Evolutionary conservation across 2,329 filamentous ascomycete species (phyloP).

Genomic region (Fusarium devonianum): DNA sequence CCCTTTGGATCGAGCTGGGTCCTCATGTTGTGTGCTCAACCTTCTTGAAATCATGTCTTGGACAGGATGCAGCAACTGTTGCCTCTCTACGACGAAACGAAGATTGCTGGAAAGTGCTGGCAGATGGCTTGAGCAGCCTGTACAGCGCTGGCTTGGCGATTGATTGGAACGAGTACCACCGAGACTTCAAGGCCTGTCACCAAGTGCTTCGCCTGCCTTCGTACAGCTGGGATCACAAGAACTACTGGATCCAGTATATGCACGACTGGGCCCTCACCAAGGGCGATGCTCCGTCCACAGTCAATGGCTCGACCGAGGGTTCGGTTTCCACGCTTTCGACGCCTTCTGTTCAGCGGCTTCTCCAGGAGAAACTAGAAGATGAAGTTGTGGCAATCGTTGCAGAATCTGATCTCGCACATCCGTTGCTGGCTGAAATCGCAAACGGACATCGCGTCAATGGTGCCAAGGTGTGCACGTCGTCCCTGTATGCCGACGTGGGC

Average conservation of each 20-base stretch:
- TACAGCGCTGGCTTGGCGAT: conserved; percentile 1
- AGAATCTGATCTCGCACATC: conserved; percentile 66
- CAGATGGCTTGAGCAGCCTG: background rate
- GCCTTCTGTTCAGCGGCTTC: conserved; percentile 23
- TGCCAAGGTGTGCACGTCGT: conserved; percentile 55
- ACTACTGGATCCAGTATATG: conserved; percentile 68
- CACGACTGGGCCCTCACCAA: conserved; percentile 76
- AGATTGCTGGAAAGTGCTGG: background rate
- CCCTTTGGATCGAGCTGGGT: conserved; percentile 5
- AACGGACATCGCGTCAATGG: conserved; percentile 74
- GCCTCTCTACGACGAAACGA: conserved; percentile 1
- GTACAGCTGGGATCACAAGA: conserved; percentile 75
- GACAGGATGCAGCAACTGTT: background rate
- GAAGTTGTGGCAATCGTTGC: conserved; percentile 66
- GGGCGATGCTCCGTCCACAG: conserved; percentile 51
- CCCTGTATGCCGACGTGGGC: conserved; percentile 28
- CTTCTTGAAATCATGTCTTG: background rate
- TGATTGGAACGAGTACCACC: conserved; percentile 64
- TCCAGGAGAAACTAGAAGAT: conserved; percentile 58
- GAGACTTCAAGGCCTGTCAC: conserved; percentile 50
- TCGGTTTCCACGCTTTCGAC: conserved; percentile 60
- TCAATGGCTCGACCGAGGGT: background rate
- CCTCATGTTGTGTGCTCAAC: conserved; percentile 5
- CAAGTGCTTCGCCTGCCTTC: conserved; percentile 69
- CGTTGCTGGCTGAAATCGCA: background rate